Base-by-base conservation (phyloP, 1,284 basidiomycete species). In the Gomphus sp. region DNA sequence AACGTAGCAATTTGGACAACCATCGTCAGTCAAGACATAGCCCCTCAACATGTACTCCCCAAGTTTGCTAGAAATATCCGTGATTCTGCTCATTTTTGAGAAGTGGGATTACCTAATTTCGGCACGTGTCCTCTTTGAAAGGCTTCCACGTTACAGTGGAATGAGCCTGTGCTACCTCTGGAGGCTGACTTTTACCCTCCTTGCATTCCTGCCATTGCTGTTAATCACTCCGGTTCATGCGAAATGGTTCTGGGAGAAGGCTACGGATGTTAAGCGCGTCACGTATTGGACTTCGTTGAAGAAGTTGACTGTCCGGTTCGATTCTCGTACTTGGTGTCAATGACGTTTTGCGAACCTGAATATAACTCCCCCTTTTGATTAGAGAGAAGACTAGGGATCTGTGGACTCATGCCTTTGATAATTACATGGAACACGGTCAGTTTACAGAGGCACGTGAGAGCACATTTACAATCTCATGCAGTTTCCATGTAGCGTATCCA, bases 391-490 rank as follows among this genome's bases (percentile, higher is more conserved):
- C 85, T 22, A 81, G 85, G 51, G 81, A 82, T 37, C 71, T 93
- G 4, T 93, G 88, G 87, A 85, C 90, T 67, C 90, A 93, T 74
- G 90, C 90, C 0, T 92, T 84, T 66, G 70, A 87, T 66, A 83
- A 80, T 65, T 93, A 93, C 68, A 91, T 92, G 87, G 76, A 72
- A 55, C 80, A 79, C 68, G 90, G 89, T 88, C 64, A 62, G 81
- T 71, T 37, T 54, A 51, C 25, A 14, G 59, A 10, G 55, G 44
- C 37, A 28, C 41, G 36, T 58, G 44, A n/a, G 16, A 55, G 6
- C 53, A 43, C 33, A n/a, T 25, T 55, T 22, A 25, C 9, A 48
- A 47, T 28, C 33, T 59, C n/a, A 52, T 48, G 25, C 33, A 41
- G 11, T 55, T n/a, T 34, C 10, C n/a, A 34, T 54, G 25, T 59